Evolutionary conservation across 805 yeast species (phyloP).

Genomic region (Candida pini): DNA sequence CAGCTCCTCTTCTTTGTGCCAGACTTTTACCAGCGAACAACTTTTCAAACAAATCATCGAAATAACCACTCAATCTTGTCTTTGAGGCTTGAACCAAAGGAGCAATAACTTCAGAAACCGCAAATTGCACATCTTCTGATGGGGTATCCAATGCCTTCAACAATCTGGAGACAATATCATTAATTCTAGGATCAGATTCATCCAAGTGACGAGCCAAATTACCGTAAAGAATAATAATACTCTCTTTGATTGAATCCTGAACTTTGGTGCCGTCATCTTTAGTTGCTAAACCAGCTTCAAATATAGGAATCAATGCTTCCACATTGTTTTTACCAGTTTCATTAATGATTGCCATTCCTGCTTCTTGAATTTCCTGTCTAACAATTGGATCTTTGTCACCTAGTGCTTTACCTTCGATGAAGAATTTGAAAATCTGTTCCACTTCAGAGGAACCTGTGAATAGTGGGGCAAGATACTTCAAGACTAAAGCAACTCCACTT

Average conservation of each 20-base stretch:
- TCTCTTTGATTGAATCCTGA: constrained; percentile 66
- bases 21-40: constrained; percentile 46
- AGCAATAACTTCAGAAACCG: constrained; percentile 80
- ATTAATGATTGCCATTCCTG: constrained; percentile 74
- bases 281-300: constrained; percentile 60
- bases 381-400: constrained; percentile 72
- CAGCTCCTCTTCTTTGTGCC: constrained; percentile 82
- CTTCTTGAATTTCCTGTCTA: constrained; percentile 78
- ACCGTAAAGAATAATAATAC: constrained; percentile 84
- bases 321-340: constrained; percentile 59
- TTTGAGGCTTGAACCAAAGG: constrained; percentile 66
- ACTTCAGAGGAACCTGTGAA: constrained; percentile 39
- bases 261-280: constrained; percentile 39
- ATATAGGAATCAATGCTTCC: constrained; percentile 75
- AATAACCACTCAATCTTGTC: constrained; percentile 43
- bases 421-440: constrained; percentile 51
- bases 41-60: constrained; percentile 54
- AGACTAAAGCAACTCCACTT: constrained; percentile 70
- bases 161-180: constrained; percentile 60
- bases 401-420: constrained; percentile 53
- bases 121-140: constrained; percentile 83
- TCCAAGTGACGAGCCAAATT: constrained; percentile 82
- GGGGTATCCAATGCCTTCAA: constrained; percentile 77
- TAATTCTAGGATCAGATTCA: constrained; percentile 58
- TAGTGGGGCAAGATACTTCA: constrained; percentile 50